Conservation (phyloP, 1,284 basidiomycete genomes). For the Gastroboletus turbinatus region DNA sequence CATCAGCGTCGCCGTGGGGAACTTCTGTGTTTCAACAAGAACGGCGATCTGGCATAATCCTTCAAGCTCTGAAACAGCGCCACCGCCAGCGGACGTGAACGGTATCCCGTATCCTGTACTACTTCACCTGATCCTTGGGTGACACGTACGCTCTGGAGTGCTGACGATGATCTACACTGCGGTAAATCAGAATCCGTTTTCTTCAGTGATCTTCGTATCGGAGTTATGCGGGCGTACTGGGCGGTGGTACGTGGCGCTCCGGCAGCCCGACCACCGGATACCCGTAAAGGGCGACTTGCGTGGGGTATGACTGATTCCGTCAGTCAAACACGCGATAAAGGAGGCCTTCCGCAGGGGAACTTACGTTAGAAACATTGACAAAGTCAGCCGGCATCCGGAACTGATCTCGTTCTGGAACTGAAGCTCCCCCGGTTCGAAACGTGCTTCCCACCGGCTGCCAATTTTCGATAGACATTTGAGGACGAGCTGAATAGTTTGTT, state of each 20-base stretch:
- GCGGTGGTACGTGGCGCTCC: slow-evolving; percentile 14
- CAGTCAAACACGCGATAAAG: background rate
- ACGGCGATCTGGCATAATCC: background rate
- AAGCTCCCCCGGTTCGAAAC: background rate
- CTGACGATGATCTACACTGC: slow-evolving; percentile 9
- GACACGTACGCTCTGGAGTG: background rate
- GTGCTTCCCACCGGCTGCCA: background rate
- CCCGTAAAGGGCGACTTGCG: background rate
- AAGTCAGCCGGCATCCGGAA: background rate
- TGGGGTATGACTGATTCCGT: background rate
- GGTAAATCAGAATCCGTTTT: slow-evolving; percentile 12
- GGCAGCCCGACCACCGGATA: slow-evolving; percentile 16
- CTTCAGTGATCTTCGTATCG: slow-evolving; percentile 12
- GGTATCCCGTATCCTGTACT: background rate
- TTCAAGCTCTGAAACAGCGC: background rate
- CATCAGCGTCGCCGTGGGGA: background rate
- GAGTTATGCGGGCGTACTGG: slow-evolving; percentile 7
- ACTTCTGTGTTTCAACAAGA: background rate
- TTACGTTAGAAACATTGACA: background rate
- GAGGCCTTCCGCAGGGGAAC: background rate
- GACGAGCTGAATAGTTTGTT: background rate
- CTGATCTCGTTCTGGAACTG: background rate
- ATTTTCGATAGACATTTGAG: background rate
- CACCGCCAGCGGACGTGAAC: background rate
- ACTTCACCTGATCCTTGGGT: background rate